Evolutionary conservation across 164 flowering plant species (phyloP).

Genomic region (Vitis amurensis): DNA sequence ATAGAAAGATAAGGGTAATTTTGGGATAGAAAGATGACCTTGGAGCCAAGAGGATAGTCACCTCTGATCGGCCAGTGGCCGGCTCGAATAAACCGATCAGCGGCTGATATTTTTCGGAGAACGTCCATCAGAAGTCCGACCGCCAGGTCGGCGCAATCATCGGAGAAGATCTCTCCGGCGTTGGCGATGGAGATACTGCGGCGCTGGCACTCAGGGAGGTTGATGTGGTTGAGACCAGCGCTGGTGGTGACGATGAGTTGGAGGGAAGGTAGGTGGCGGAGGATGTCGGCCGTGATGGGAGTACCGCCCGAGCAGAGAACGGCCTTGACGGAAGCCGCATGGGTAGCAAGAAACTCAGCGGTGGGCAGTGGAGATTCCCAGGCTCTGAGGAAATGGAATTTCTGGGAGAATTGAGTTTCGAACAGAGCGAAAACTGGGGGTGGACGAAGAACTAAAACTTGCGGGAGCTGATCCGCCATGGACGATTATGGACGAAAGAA

Average conservation of each 20-base stretch:
- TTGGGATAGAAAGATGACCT: conserved; percentile 19
- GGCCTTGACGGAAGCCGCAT: conserved; percentile 27
- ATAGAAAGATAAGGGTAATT: neutral
- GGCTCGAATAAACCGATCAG: conserved; percentile 41
- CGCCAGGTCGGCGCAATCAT: conserved; percentile 63
- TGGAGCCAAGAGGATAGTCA: conserved; percentile 38
- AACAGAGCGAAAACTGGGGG: neutral
- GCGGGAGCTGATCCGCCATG: conserved; percentile 7
- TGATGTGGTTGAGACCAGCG: conserved; percentile 66
- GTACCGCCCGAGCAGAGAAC: conserved; percentile 14
- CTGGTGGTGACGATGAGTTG: conserved; percentile 44
- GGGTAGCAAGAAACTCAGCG: conserved; percentile 18
- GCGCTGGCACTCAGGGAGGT: conserved; percentile 55
- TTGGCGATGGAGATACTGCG: conserved; percentile 48
- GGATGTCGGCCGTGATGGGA: conserved; percentile 16
- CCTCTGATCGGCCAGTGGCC: conserved; percentile 41
- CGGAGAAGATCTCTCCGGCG: conserved; percentile 39
- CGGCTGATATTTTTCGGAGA: conserved; percentile 44
- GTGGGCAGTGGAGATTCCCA: conserved; percentile 35
- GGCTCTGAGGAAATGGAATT: conserved; percentile 24
- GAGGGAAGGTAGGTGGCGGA: conserved; percentile 43
- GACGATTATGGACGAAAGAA: no score
- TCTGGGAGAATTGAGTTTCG: conserved; percentile 8
- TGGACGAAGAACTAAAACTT: conserved; percentile 9
- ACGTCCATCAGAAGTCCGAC: conserved; percentile 60